Evolutionary conservation across 2,329 filamentous ascomycete genomes (phyloP), one percentile per base, ranked within the genome.

Genomic region (Zasmidium cellare): DNA sequence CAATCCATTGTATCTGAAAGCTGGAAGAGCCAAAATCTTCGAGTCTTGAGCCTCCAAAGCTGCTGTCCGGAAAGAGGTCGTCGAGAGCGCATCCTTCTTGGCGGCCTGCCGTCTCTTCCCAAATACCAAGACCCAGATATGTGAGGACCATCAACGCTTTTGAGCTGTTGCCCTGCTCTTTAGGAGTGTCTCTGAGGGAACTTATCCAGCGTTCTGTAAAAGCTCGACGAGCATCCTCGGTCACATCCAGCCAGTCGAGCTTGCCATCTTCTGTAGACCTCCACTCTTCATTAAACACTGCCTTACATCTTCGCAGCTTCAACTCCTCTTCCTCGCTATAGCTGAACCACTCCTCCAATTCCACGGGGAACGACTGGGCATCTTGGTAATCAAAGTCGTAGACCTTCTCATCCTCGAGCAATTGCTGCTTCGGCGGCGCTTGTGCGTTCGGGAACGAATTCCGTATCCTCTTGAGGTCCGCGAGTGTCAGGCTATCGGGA

Each of bases 281-380:
- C 90, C 90, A 96, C 69, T 87, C 84, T 71, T 85, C 84, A 63
- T 92, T 85, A 70, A 96, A 97, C 1, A 87, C 86, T 38, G 85
- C 81, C 69, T 90, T 90, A 19, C 90, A 87, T 53, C 87, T 84
- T 53, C 89, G 83, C 50, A 97, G 80, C 68, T 92, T 87, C 48
- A 88, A 83, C 76, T 90, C 90, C 72, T 97, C 92, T 75, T 90
- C 89, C 61, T 91, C 87, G 67, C 89, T 89, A 75, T 97, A 97
- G 53, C 88, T 87, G 75, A 99, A 99, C 94, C 94, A 99, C 77
- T 99, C 94, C 72, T 97, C 91, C 49, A 99, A 82, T 78, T 99
- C 94, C 63, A 94, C 91, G 18, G 90, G 86, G 67, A 96, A 88
- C 0, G 74, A 76, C 18, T 79, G 77, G 7, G 79, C 75, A 68